These are phyloP conservation scores for Chytridiales sp. DNA, from an alignment of 371 early-diverging fungal species.

Conservation along the genomic window DNA sequence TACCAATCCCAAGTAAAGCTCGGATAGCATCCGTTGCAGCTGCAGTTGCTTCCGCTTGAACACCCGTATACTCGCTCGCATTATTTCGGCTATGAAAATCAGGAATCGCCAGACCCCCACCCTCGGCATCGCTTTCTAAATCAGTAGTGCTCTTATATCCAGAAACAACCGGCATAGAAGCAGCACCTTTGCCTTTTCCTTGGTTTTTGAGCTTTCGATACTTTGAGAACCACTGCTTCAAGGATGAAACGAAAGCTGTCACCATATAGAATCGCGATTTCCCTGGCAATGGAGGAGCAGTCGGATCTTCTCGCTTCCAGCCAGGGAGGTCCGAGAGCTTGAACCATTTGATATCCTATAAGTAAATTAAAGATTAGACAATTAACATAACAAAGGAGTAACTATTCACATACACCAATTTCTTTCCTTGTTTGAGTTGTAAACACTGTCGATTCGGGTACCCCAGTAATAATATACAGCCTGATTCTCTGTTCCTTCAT, in stretches of 20 bases:
- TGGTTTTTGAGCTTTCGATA: slow-evolving; percentile 29
- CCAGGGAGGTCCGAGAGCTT: slow-evolving; percentile 48
- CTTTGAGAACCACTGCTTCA: slow-evolving; percentile 36
- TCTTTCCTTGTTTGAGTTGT: slow-evolving; percentile 92
- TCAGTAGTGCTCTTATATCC: slow-evolving; percentile 30
- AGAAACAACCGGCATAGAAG: slow-evolving; percentile 23
- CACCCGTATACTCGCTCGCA: not conserved
- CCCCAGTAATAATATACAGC: slow-evolving; percentile 88
- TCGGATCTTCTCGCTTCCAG: slow-evolving; percentile 20
- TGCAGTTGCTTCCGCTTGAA: not conserved
- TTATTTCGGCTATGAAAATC: not conserved
- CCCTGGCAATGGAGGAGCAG: slow-evolving; percentile 9
- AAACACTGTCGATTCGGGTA: slow-evolving; percentile 84
- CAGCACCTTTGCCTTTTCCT: slow-evolving; percentile 23
- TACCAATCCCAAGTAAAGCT: too few relatives aligned
- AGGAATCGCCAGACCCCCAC: not conserved
- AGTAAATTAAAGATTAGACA: not conserved
- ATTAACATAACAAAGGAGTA: not conserved
- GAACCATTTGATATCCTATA: slow-evolving; percentile 54
- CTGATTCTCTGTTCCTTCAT: slow-evolving; percentile 87
- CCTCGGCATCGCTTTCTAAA: slow-evolving; percentile 25
- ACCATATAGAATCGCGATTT: slow-evolving; percentile 53
- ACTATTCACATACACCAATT: slow-evolving; percentile 59
- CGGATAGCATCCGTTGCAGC: not conserved
- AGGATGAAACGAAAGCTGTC: slow-evolving; percentile 48